phyloP scores from a whole-genome alignment of 1,284 basidiomycete species.

The Caloboletus firmus region DNA sequence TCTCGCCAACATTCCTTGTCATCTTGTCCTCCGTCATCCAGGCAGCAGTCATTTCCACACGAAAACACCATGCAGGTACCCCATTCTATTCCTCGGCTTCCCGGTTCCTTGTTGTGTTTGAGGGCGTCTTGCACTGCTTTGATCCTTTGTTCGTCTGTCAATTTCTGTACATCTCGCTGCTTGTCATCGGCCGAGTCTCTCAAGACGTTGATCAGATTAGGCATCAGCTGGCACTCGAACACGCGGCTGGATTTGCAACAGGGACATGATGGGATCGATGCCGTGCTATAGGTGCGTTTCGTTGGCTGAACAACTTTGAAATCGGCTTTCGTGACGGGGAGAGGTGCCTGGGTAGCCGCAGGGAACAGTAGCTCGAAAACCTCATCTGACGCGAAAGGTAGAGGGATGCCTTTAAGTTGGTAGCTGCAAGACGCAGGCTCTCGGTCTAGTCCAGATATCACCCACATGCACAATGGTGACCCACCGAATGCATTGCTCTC shows the following conservation, averaged over 20 bases:
- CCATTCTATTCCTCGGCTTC: constrained; percentile 72
- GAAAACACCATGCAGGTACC: constrained; percentile 81
- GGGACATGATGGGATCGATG: constrained; percentile 55
- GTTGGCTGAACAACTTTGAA: constrained; percentile 52
- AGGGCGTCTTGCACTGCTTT: constrained; percentile 53
- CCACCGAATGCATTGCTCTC: constrained; percentile 78
- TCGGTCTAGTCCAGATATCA: constrained; percentile 1
- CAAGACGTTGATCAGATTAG: constrained; percentile 77
- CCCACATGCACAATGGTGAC: constrained; percentile 10
- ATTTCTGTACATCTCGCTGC: constrained; percentile 32
- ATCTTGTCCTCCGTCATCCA: constrained; percentile 41
- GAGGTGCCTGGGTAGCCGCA: constrained; percentile 41
- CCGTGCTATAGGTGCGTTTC: constrained; percentile 51
- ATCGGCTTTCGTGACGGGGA: constrained; percentile 55
- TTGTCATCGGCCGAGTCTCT: constrained; percentile 32
- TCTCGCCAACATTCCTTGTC: constrained; percentile 65
- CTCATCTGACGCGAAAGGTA: constrained; percentile 70
- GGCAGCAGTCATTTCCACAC: constrained; percentile 70
- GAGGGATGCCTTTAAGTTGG: constrained; percentile 69
- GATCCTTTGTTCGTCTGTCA: constrained; percentile 60
- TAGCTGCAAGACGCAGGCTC: constrained; percentile 51
- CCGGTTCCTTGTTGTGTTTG: constrained; percentile 43
- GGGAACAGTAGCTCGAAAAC: constrained; percentile 73
- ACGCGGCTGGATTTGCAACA: constrained; percentile 58
- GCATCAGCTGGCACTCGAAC: constrained; percentile 88